These are phyloP conservation scores for Danielia oregonensis DNA, from an alignment of 805 yeast genomes.

Conservation along the genomic window DNA sequence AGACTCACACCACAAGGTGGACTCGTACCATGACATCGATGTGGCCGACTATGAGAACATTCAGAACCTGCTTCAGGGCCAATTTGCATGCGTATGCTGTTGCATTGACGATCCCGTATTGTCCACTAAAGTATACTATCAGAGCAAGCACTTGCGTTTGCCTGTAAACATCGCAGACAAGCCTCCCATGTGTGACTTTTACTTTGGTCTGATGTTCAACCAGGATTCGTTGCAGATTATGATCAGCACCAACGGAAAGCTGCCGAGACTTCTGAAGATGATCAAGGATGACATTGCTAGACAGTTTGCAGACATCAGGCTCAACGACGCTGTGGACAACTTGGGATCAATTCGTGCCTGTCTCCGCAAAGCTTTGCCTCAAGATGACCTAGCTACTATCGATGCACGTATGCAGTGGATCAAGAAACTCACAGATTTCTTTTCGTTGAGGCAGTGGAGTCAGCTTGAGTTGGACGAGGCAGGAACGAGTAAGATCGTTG, in stretches of 20 bases:
- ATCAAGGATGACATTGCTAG: conserved; percentile 53
- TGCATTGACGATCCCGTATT: conserved; percentile 69
- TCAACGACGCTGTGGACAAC: conserved; percentile 58
- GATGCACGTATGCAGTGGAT: conserved; percentile 71
- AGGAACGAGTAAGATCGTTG: conserved; percentile 39
- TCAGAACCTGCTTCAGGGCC: conserved; percentile 28
- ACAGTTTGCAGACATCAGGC: conserved; percentile 38
- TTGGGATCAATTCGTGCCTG: conserved; percentile 52
- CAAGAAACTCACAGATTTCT: conserved; percentile 57
- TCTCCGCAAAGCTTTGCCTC: conserved; percentile 46
- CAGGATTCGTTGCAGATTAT: conserved; percentile 72
- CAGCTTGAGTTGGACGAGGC: conserved; percentile 24
- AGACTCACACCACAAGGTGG: conserved; percentile 10
- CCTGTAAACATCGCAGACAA: conserved; percentile 81
- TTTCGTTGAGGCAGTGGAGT: conserved; percentile 59
- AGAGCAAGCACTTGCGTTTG: conserved; percentile 42
- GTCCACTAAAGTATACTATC: conserved; percentile 54
- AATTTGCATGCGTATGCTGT: conserved; percentile 65
- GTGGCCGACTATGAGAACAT: conserved; percentile 24
- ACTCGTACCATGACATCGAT: conserved; percentile 8
- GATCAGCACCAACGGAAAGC: conserved; percentile 80
- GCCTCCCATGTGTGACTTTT: conserved; percentile 80
- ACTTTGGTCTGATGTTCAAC: conserved; percentile 75
- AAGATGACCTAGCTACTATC: conserved; percentile 43
- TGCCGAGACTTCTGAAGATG: conserved; percentile 66